Conservation (phyloP, 805 yeast genomes). For the Kurtzmaniella cleridarum region DNA sequence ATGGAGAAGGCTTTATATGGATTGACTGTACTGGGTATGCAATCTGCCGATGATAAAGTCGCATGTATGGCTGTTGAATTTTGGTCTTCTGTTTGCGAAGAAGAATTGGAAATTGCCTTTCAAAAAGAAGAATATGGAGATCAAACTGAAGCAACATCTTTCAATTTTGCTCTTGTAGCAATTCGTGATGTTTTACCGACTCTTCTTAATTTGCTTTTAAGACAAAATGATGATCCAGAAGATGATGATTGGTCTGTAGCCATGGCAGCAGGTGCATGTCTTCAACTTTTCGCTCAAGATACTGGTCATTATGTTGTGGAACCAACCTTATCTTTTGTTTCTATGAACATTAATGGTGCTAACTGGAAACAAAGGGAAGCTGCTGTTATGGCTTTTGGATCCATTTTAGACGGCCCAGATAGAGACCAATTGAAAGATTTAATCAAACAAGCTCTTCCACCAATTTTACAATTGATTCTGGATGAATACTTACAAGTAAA, state of each 20-base stretch:
- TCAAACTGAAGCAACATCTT: slow-evolving; percentile 45
- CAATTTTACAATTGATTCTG: slow-evolving; percentile 66
- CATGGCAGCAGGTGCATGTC: slow-evolving; percentile 98
- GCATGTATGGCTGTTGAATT: slow-evolving; percentile 98
- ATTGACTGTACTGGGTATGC: slow-evolving; percentile 88
- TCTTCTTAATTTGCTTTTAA: slow-evolving; percentile 67
- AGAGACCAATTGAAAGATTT: slow-evolving; percentile 59
- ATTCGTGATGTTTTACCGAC: slow-evolving; percentile 84
- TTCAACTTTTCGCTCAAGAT: slow-evolving; percentile 88
- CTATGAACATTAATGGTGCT: slow-evolving; percentile 48
- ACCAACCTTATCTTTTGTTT: slow-evolving; percentile 81
- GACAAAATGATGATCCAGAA: slow-evolving; percentile 89
- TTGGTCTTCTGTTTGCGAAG: slow-evolving; percentile 99
- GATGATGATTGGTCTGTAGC: slow-evolving; percentile 97
- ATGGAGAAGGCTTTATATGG: slow-evolving; percentile 96
- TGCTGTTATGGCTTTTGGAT: slow-evolving; percentile 98
- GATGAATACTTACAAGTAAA: slow-evolving; percentile 81
- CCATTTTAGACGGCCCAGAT: slow-evolving; percentile 92
- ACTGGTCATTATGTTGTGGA: slow-evolving; percentile 83
- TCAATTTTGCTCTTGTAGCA: slow-evolving; percentile 82
- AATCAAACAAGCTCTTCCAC: slow-evolving; percentile 76
- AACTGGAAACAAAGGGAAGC: slow-evolving; percentile 91
- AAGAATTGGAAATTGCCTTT: slow-evolving; percentile 75
- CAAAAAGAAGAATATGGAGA: slow-evolving; percentile 60
- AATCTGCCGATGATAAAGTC: slow-evolving; percentile 74